These are phyloP conservation scores for Colletotrichum godetiae DNA, from an alignment of 2,329 filamentous ascomycete genomes.

Conservation along the genomic window DNA sequence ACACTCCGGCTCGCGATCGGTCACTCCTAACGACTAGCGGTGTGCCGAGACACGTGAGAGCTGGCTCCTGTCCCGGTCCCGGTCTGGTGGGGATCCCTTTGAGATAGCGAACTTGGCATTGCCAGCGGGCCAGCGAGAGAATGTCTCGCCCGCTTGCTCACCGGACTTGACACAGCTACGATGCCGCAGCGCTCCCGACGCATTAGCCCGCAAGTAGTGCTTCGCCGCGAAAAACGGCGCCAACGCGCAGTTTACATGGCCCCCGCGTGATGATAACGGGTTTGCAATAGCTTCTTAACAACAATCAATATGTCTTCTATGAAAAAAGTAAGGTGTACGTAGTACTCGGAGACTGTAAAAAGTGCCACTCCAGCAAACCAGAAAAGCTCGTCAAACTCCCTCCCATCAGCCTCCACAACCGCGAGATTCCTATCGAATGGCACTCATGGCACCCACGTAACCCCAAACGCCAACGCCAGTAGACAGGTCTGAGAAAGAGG, in stretches of 20 bases:
- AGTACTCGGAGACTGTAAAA: slow-evolving; percentile 28
- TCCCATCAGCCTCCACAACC: slow-evolving; percentile 32
- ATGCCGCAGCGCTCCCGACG: slow-evolving; percentile 15
- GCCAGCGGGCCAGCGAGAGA: background rate
- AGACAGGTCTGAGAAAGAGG: slow-evolving; percentile 20
- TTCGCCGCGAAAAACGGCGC: background rate
- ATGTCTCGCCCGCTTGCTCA: slow-evolving; percentile 8
- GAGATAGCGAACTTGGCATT: slow-evolving; percentile 2
- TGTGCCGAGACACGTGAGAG: slow-evolving; percentile 33
- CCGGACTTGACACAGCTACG: slow-evolving; percentile 16
- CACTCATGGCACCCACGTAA: slow-evolving; percentile 28
- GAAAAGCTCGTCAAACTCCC: slow-evolving; percentile 35
- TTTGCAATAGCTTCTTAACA: slow-evolving; percentile 25
- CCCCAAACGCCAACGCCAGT: slow-evolving; percentile 37
- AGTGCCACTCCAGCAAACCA: slow-evolving; percentile 29
- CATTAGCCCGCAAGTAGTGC: slow-evolving; percentile 13
- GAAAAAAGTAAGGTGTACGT: slow-evolving; percentile 7
- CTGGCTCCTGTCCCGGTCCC: slow-evolving; percentile 25
- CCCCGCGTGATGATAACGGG: background rate
- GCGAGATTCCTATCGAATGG: slow-evolving; percentile 28
- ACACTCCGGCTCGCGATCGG: slow-evolving; percentile 11
- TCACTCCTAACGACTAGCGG: slow-evolving; percentile 29
- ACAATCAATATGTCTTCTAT: slow-evolving; percentile 34
- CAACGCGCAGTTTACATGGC: background rate
- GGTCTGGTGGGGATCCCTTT: slow-evolving; percentile 17